A percentile compares a stretch with the other conserved stretches of the same genome.
phyloP scores from a whole-genome alignment of 2,329 filamentous ascomycete species.

The Alternaria atra region DNA sequence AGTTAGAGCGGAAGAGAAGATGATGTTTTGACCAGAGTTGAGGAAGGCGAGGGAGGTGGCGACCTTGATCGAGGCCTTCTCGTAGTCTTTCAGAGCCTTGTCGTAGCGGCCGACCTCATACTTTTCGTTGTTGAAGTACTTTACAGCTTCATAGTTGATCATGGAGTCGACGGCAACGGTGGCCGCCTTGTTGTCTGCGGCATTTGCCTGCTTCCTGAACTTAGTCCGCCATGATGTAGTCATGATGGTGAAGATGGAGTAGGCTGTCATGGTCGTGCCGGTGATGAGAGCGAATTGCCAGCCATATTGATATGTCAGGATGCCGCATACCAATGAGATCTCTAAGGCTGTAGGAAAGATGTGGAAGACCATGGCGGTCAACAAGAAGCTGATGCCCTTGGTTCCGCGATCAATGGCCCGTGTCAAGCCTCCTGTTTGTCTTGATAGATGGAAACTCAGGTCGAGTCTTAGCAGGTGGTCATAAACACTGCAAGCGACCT shows the following conservation, averaged over 20 bases:
- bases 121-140: constrained; percentile 99
- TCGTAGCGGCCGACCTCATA: constrained; percentile 94
- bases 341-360: constrained; percentile 92
- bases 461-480: constrained; percentile 88
- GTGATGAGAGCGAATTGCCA: constrained; percentile 92
- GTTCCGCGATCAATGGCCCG: constrained; percentile 95
- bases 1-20: constrained; percentile 92
- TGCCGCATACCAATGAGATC: constrained; percentile 94
- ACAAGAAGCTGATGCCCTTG: constrained; percentile 95
- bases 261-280: constrained; percentile 87
- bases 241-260: constrained; percentile 95
- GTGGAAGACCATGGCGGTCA: constrained; percentile 99
- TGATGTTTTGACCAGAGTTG: constrained; percentile 95
- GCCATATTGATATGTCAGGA: constrained; percentile 95
- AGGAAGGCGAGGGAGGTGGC: constrained; percentile 91
- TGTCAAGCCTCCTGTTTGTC: constrained; percentile 94
- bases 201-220: constrained; percentile 93
- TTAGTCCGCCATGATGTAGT: constrained; percentile 98
- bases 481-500: constrained; percentile 91
- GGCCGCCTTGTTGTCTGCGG: constrained; percentile 93
- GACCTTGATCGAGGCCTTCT: constrained; percentile 95
- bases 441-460: constrained; percentile 89
- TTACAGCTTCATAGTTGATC: constrained; percentile 99
- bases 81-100: constrained; percentile 82
- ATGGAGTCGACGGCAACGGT: constrained; percentile 95